phyloP scores from a whole-genome alignment of 768 basidiomycete genomes.

The Serendipita sp. region DNA sequence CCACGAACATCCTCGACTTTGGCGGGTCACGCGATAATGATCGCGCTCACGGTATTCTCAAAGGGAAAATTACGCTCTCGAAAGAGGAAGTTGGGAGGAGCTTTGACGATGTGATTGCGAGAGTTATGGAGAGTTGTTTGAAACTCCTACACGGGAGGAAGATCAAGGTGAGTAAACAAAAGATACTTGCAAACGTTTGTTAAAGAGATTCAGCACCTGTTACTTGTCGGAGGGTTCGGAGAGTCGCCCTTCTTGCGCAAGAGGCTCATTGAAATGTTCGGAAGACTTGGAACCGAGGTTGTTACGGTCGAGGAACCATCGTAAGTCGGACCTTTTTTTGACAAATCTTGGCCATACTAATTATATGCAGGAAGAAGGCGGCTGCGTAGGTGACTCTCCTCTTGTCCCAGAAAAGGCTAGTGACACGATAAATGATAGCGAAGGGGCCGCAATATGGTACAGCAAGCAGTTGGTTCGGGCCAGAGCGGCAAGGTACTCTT shows the following conservation, averaged over 20 bases:
- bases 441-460: neutral
- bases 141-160: neutral
- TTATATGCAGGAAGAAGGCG: neutral
- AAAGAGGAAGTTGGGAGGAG: neutral
- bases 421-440: neutral
- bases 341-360: neutral
- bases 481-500: neutral
- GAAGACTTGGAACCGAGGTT: neutral
- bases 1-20: neutral
- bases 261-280: neutral
- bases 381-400: neutral
- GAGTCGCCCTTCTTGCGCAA: neutral
- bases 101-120: neutral
- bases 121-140: neutral
- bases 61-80: neutral
- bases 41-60: neutral
- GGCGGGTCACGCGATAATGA: conserved; percentile 7
- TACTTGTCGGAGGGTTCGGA: conserved; percentile 7
- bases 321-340: neutral
- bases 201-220: neutral
- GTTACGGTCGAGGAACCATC: conserved; percentile 5
- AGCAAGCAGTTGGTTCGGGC: neutral
- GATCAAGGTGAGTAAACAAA: neutral
- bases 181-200: neutral
- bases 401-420: no score